Conservation (phyloP, 768 basidiomycete genomes). For the Hypsizygus marmoreus region DNA sequence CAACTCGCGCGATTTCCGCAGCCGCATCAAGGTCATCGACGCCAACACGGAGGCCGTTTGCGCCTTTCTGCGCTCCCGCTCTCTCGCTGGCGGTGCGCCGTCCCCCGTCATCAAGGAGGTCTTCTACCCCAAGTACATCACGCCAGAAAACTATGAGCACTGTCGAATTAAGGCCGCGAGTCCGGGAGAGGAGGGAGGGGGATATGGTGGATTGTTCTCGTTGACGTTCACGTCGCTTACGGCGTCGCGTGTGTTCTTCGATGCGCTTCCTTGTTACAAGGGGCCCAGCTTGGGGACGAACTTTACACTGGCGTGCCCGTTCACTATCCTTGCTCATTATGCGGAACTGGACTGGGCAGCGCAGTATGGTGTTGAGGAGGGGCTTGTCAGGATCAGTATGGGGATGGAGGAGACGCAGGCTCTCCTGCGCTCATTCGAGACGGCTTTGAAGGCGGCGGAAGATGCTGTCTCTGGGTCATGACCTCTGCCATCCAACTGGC, state of each 20-base stretch:
- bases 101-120: slow-evolving; percentile 73
- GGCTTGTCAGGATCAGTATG: slow-evolving; percentile 86
- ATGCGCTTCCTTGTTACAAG: slow-evolving; percentile 80
- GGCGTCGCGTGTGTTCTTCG: slow-evolving; percentile 81
- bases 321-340: slow-evolving; percentile 90
- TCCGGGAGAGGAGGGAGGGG: slow-evolving; percentile 42
- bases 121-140: slow-evolving; percentile 86
- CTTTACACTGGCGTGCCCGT: slow-evolving; percentile 94
- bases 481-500: neutral
- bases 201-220: slow-evolving; percentile 88
- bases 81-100: slow-evolving; percentile 39
- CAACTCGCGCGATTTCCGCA: slow-evolving; percentile 91
- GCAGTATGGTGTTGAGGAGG: slow-evolving; percentile 79
- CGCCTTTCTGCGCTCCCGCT: slow-evolving; percentile 69
- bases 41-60: slow-evolving; percentile 81
- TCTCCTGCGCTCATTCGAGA: slow-evolving; percentile 59
- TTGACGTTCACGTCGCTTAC: slow-evolving; percentile 73
- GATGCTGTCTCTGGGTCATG: slow-evolving; percentile 14
- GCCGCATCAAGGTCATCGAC: slow-evolving; percentile 77
- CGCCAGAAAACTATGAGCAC: slow-evolving; percentile 67
- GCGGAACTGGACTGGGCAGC: slow-evolving; percentile 91
- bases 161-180: slow-evolving; percentile 55
- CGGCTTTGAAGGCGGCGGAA: slow-evolving; percentile 78
- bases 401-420: slow-evolving; percentile 76
- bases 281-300: slow-evolving; percentile 94